Evolutionary conservation across 2,329 filamentous ascomycete genomes (phyloP).

Genomic region (Hortaea sp.): DNA sequence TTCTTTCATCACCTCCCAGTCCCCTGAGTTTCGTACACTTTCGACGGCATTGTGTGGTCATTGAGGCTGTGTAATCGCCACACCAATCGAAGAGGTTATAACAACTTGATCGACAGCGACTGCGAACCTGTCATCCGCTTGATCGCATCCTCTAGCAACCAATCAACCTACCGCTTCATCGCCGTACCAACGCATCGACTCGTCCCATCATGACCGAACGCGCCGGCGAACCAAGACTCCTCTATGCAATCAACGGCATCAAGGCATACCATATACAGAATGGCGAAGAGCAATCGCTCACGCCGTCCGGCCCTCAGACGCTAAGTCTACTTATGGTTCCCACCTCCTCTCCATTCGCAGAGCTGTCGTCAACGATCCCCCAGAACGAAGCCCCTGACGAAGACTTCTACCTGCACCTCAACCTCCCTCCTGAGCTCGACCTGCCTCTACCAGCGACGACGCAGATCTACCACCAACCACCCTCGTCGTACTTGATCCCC

Average conservation of each 20-base stretch:
- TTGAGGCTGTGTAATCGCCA: constrained; percentile 2
- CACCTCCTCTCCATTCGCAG: constrained; percentile 61
- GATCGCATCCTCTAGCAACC: background rate
- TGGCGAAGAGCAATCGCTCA: constrained; percentile 75
- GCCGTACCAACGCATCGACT: background rate
- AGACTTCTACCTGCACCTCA: constrained; percentile 94
- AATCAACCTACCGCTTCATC: background rate
- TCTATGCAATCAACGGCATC: constrained; percentile 65
- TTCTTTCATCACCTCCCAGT: background rate
- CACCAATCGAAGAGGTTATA: background rate
- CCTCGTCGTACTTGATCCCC: constrained; percentile 84
- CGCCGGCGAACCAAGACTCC: constrained; percentile 43
- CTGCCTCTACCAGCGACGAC: constrained; percentile 88
- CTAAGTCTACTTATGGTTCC: constrained; percentile 93
- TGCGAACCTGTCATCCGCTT: background rate
- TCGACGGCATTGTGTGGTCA: background rate
- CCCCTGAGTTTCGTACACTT: background rate
- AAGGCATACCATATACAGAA: constrained; percentile 83
- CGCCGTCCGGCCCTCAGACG: constrained; percentile 76
- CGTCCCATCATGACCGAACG: constrained; percentile 31
- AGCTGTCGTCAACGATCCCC: constrained; percentile 46
- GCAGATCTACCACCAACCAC: constrained; percentile 93
- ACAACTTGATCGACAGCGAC: background rate
- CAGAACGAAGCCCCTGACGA: constrained; percentile 55
- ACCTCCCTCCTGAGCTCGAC: constrained; percentile 88